phyloP scores from a whole-genome alignment of 2,329 filamentous ascomycete genomes.

The Cladosporium sphaerospermum region DNA sequence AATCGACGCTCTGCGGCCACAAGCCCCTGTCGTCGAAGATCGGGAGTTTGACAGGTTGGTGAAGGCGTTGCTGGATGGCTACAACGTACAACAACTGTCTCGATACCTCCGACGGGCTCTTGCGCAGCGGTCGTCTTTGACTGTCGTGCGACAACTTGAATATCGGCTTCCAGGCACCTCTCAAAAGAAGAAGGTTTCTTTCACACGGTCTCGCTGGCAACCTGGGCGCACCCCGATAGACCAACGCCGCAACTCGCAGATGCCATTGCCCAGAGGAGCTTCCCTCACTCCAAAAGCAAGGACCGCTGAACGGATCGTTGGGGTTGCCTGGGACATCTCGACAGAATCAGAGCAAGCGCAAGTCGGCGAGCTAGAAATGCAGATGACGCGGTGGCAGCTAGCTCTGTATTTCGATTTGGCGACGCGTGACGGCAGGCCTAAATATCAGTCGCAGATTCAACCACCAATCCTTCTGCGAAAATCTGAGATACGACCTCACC shows the following conservation, averaged over 20 bases:
- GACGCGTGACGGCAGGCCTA: conserved; percentile 10
- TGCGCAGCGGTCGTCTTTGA: background rate
- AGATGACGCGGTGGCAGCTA: conserved; percentile 23
- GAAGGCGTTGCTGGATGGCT: conserved; percentile 18
- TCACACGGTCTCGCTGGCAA: conserved; percentile 18
- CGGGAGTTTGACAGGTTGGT: conserved; percentile 17
- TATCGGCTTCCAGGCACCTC: background rate
- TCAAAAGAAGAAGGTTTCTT: background rate
- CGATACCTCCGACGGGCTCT: conserved; percentile 15
- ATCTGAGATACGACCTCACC: conserved; percentile 18
- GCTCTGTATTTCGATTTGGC: conserved; percentile 22
- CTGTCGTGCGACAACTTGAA: background rate
- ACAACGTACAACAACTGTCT: conserved; percentile 22
- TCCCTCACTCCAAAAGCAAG: conserved; percentile 1
- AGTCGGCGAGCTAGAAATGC: conserved; percentile 23
- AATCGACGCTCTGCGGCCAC: conserved; percentile 23
- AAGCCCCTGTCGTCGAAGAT: conserved; percentile 18
- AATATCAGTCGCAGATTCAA: conserved; percentile 18
- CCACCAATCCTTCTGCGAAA: conserved; percentile 18
- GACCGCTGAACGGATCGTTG: conserved; percentile 23
- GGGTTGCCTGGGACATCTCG: conserved; percentile 22
- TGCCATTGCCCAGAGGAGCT: background rate
- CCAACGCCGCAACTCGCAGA: conserved; percentile 14
- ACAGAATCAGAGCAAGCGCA: conserved; percentile 20
- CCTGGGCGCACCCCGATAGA: conserved; percentile 21